Conservation (phyloP, 2,329 filamentous ascomycete genomes). For the Metarhizium rileyi region DNA sequence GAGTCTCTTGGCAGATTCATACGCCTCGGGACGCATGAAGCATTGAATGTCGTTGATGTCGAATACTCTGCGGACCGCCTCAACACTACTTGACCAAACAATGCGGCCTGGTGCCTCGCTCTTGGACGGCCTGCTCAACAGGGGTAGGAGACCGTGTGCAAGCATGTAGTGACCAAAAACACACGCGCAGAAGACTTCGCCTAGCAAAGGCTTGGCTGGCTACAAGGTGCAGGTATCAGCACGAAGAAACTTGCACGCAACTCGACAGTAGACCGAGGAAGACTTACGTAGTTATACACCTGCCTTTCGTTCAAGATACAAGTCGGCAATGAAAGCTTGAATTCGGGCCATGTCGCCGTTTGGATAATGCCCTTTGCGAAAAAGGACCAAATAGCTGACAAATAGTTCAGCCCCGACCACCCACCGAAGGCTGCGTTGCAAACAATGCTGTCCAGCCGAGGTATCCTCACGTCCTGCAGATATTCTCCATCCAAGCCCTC, state of each 20-base stretch:
- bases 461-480: constrained; percentile 40
- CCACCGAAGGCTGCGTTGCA: constrained; percentile 86
- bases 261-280: neutral
- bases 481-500: constrained; percentile 26
- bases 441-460: constrained; percentile 68
- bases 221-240: constrained; percentile 23
- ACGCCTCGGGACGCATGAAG: constrained; percentile 51
- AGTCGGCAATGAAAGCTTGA: constrained; percentile 53
- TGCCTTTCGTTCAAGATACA: constrained; percentile 31
- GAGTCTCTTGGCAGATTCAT: constrained; percentile 80
- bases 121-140: constrained; percentile 47
- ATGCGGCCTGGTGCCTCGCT: constrained; percentile 50
- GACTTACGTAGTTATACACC: constrained; percentile 23
- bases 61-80: constrained; percentile 48
- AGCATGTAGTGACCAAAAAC: constrained; percentile 94
- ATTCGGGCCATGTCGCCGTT: constrained; percentile 66
- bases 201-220: constrained; percentile 49
- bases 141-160: constrained; percentile 65
- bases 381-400: constrained; percentile 40
- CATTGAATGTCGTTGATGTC: constrained; percentile 67
- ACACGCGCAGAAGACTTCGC: constrained; percentile 82
- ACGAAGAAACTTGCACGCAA: neutral
- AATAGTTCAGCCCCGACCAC: constrained; percentile 72
- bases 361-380: constrained; percentile 53
- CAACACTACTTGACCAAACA: constrained; percentile 80